Evolutionary conservation across 495 filamentous ascomycete genomes (phyloP).

Genomic region (Endocarpon pusillum): DNA sequence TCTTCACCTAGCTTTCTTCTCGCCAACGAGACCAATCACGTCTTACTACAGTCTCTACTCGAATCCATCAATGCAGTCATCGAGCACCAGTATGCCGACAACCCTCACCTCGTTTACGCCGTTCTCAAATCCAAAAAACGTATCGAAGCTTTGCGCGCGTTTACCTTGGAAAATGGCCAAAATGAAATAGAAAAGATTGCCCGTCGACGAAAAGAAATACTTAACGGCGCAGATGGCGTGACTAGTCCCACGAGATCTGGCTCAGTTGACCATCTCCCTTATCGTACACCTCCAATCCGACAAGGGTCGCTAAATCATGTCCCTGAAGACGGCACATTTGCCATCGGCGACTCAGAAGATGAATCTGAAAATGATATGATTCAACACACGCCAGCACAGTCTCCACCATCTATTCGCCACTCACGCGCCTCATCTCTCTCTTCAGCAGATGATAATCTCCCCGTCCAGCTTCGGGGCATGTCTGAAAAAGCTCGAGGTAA

Average conservation of each 20-base stretch:
- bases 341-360: constrained; percentile 73
- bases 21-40: constrained; percentile 85
- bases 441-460: constrained; percentile 64
- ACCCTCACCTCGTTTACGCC: constrained; percentile 66
- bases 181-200: constrained; percentile 78
- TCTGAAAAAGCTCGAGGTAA: constrained; percentile 96
- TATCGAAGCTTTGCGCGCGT: constrained; percentile 76
- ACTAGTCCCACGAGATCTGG: constrained; percentile 26
- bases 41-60: constrained; percentile 61
- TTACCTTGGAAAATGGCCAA: constrained; percentile 89
- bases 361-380: constrained; percentile 44
- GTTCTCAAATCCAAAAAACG: constrained; percentile 64
- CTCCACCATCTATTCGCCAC: constrained; percentile 49
- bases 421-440: constrained; percentile 59
- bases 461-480: constrained; percentile 86
- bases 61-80: constrained; percentile 85
- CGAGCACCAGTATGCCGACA: constrained; percentile 85
- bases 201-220: constrained; percentile 53
- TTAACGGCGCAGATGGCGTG: constrained; percentile 15
- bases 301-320: constrained; percentile 52
- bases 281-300: constrained; percentile 45
- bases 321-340: constrained; percentile 62
- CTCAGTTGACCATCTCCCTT: constrained; percentile 59
- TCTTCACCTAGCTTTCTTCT: constrained; percentile 89
- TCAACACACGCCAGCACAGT: constrained; percentile 53